Base-by-base conservation (phyloP, 1,139 yeast genomes). In the Yamadazyma conglobata region DNA sequence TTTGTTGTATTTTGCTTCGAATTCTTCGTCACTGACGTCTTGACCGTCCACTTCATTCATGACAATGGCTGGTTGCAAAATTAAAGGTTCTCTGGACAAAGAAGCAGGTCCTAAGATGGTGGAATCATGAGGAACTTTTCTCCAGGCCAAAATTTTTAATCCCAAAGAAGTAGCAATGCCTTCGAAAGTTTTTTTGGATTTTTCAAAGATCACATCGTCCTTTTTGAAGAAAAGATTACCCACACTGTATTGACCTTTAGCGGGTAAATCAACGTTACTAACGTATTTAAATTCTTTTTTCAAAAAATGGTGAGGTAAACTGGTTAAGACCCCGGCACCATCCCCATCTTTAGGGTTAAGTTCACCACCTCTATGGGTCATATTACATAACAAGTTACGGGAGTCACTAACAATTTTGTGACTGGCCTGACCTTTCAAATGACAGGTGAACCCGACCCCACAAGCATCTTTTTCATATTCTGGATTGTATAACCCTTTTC, bases 311-410 rank as follows among this genome's bases (percentile, higher is more conserved):
- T 89, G 96, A 24, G 97, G 96, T 42, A 91, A 79, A 25, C 95
- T 83, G 31, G 93, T 77, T 74, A 91, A 77, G 40, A 91, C 88
- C 58, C 98, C 98, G 24, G 98, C 98, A 62, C 98, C 98, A 57
- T 91, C 98, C 61, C 98, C 98, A 55, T 91, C 96, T 50, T 89
- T 78, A 17, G 97, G 95, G 54, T 88, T 95, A 27, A 94, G 79
- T 41, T 89, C 96, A 28, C 98, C 98, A 54, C 98, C 98, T 65
- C 98, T 78, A 60, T 91, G 98, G 41, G 96, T 85, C 97, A 91
- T 91, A 62, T 91, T 91, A 68, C 97, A 89, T 38, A 91, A 77
- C 53, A 91, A 70, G 52, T 76, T 78, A 47, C 79, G 70, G 25
- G 96, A 96, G 63, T 91, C 97, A 27, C 94, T 80, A 38, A 91